Evolutionary conservation across 2,329 filamentous ascomycete genomes (phyloP).

Genomic region (Paramyrothecium sp.): DNA sequence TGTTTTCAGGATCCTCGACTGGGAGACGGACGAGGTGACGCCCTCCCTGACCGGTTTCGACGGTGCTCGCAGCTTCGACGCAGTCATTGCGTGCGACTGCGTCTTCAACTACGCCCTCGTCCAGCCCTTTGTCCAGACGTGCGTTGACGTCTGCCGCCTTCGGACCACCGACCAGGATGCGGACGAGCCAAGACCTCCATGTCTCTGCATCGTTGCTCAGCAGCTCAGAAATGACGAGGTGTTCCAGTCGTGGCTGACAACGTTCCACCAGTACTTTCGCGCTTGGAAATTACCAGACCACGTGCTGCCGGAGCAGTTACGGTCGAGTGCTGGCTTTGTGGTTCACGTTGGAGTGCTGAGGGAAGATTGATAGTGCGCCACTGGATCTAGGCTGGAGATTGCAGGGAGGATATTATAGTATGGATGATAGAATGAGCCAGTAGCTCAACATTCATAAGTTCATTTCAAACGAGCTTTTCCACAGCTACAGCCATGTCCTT

Average conservation of each 20-base stretch:
- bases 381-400: neutral
- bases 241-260: slow-evolving; percentile 76
- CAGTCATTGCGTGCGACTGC: slow-evolving; percentile 85
- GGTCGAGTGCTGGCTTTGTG: slow-evolving; percentile 70
- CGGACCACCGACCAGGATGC: slow-evolving; percentile 28
- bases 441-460: neutral
- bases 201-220: slow-evolving; percentile 81
- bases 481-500: neutral
- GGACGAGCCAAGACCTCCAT: slow-evolving; percentile 37
- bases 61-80: slow-evolving; percentile 56
- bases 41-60: slow-evolving; percentile 34
- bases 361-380: slow-evolving; percentile 1
- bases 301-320: slow-evolving; percentile 57
- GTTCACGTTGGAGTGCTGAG: slow-evolving; percentile 74
- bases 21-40: slow-evolving; percentile 68
- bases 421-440: neutral
- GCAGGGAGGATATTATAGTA: neutral
- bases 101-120: slow-evolving; percentile 92
- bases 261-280: slow-evolving; percentile 64
- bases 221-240: slow-evolving; percentile 84
- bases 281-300: slow-evolving; percentile 75
- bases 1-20: slow-evolving; percentile 68
- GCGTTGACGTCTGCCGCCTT: slow-evolving; percentile 69
- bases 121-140: slow-evolving; percentile 77
- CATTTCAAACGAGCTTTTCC: neutral